Conservation (phyloP, 2,329 filamentous ascomycete genomes). For the Apiospora rasikravindrae region DNA sequence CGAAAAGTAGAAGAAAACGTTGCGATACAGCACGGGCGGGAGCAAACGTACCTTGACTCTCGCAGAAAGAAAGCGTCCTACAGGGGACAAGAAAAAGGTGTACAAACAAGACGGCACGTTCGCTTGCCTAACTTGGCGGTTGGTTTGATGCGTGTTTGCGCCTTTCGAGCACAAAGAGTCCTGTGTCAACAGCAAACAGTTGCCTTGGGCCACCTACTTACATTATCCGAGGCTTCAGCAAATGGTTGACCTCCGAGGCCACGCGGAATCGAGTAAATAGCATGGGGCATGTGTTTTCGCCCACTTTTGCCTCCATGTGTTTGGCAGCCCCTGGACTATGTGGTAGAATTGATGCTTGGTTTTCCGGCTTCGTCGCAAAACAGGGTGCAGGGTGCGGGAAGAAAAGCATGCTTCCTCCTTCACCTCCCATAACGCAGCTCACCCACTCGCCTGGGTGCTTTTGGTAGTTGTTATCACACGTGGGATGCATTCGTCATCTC, state of each 20-base stretch:
- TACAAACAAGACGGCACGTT: background rate
- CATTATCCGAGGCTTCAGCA: background rate
- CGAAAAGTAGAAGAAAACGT: too few relatives aligned
- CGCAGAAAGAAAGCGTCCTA: background rate
- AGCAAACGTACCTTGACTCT: background rate
- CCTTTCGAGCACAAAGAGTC: background rate
- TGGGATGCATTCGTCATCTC: background rate
- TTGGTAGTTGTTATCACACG: background rate
- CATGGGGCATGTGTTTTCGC: too few relatives aligned
- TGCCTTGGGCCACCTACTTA: background rate
- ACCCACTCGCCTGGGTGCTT: background rate
- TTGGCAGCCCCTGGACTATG: too few relatives aligned
- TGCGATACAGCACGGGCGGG: background rate
- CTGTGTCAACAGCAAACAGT: background rate
- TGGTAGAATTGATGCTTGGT: too few relatives aligned
- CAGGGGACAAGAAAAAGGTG: background rate
- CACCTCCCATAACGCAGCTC: too few relatives aligned
- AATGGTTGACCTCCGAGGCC: background rate
- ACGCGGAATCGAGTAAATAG: background rate
- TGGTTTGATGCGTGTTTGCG: background rate
- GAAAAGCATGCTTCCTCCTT: too few relatives aligned
- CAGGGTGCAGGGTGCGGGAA: too few relatives aligned
- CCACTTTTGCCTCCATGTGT: too few relatives aligned
- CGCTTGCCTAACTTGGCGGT: background rate
- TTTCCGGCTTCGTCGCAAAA: too few relatives aligned